These are phyloP conservation scores for Mycena sanguinolenta DNA, from an alignment of 768 basidiomycete genomes.

Conservation along the genomic window DNA sequence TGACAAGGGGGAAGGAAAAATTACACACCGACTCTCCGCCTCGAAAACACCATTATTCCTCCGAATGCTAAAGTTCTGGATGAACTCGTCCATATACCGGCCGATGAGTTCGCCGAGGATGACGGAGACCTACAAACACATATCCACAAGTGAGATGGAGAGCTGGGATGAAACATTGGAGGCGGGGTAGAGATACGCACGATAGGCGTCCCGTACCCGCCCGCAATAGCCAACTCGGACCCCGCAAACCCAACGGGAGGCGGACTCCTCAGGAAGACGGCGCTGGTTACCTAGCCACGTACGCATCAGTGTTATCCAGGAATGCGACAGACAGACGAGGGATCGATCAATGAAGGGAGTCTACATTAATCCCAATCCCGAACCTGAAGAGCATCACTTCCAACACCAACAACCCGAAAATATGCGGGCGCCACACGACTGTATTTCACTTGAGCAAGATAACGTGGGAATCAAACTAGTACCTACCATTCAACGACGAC, in stretches of 20 bases:
- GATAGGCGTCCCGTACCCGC: constrained; percentile 67
- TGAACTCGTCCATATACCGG: constrained; percentile 65
- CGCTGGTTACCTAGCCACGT: constrained; percentile 66
- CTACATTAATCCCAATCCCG: constrained; percentile 70
- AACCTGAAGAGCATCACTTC: constrained; percentile 73
- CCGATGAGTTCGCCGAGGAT: constrained; percentile 66
- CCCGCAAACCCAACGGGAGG: constrained; percentile 64
- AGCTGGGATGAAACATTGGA: too few relatives aligned
- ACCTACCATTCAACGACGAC: too few relatives aligned
- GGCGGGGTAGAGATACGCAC: too few relatives aligned
- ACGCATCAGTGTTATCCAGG: not conserved
- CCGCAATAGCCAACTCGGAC: constrained; percentile 63
- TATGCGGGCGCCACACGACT: constrained; percentile 75
- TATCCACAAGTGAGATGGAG: constrained; percentile 1
- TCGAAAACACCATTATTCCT: constrained; percentile 69
- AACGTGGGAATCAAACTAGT: too few relatives aligned
- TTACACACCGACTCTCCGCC: not conserved
- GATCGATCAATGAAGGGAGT: too few relatives aligned
- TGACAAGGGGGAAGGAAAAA: constrained; percentile 50
- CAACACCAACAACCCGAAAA: constrained; percentile 63
- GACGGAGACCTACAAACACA: constrained; percentile 58
- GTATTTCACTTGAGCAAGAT: not conserved
- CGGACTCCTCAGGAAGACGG: constrained; percentile 70
- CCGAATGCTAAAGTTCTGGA: constrained; percentile 59
- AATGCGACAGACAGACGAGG: too few relatives aligned